Base-by-base conservation (phyloP, 2,329 filamentous ascomycete species). In the Neobulgaria alba region DNA sequence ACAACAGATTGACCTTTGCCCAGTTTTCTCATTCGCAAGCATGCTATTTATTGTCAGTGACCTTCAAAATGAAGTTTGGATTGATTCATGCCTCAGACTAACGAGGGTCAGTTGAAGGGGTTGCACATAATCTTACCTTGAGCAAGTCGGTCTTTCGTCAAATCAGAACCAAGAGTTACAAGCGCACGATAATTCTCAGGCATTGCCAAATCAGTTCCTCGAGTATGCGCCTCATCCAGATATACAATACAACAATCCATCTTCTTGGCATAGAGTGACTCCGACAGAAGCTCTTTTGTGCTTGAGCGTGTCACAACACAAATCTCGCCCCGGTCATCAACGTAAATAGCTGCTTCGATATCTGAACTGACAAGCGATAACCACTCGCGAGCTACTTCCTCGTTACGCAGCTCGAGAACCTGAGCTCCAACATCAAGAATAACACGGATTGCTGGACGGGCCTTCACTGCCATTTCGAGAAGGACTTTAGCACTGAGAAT, bases 341-440 rank as follows among this genome's bases (percentile, higher is more conserved):
- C 74, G 49, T 73, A 87, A 0, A 87, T 64, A 0, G 67, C 69
- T 0, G 69, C 71, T 18, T 74, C 58, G 0, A 56, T 61, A 0
- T 42, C 23, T 2, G 46, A 30, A 0, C 46, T 18, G 0, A 49
- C 45, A 32, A 49, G 54, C 1, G 40, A n/a, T 1, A 85, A 53
- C 79, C 79, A 85, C 1, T 49, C 41, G 5, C 49, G 47, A 0
- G 76, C 73, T 3, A 85, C 64, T 2, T 69, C 59, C 0, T 60
- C 2, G 46, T 85, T 85, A 12, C 62, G 86, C 0, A 63, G 65
- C 20, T 87, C 81, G 0, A 88, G 57, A 4, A 88, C 72, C 36
- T 81, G 75, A 0, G 83, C 82, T 0, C 83, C 82, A 0, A 83
- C 80, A 47, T 88, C 82, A 0, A 88, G 64, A 1, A 88, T 70